Conservation (phyloP, 2,329 filamentous ascomycete species). For the Nothopassalora personata region DNA sequence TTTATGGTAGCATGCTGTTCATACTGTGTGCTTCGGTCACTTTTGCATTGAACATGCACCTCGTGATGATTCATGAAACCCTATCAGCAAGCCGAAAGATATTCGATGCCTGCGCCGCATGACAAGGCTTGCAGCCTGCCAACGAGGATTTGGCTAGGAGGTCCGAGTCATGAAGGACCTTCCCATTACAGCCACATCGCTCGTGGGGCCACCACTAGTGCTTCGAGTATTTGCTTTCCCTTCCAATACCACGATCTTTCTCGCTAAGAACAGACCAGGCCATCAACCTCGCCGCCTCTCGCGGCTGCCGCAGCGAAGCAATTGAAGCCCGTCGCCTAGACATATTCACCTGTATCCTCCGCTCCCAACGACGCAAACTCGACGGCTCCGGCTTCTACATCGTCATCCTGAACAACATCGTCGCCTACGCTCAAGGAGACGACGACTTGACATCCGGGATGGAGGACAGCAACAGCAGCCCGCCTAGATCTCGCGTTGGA, state of each 20-base stretch:
- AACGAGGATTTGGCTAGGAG: slow-evolving; percentile 4
- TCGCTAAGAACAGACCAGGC: background rate
- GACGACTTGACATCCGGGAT: slow-evolving; percentile 1
- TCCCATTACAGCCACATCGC: slow-evolving; percentile 8
- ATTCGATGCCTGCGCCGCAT: slow-evolving; percentile 1
- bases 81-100: background rate
- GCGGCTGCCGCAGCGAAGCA: background rate
- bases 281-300: slow-evolving; percentile 10
- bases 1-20: slow-evolving; percentile 12
- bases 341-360: slow-evolving; percentile 5
- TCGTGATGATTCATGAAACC: slow-evolving; percentile 2
- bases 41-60: slow-evolving; percentile 6
- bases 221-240: background rate
- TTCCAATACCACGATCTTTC: background rate
- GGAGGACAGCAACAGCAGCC: background rate
- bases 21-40: slow-evolving; percentile 2
- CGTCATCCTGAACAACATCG: slow-evolving; percentile 7
- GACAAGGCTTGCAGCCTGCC: background rate
- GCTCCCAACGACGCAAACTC: slow-evolving; percentile 3
- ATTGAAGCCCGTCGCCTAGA: slow-evolving; percentile 8
- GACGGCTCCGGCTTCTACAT: slow-evolving; percentile 8
- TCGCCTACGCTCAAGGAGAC: slow-evolving; percentile 5
- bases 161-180: slow-evolving; percentile 5
- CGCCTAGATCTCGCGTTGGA: no score
- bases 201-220: slow-evolving; percentile 5